Base-by-base conservation (phyloP, 2,329 filamentous ascomycete species). In the Westerdykella sp. region DNA sequence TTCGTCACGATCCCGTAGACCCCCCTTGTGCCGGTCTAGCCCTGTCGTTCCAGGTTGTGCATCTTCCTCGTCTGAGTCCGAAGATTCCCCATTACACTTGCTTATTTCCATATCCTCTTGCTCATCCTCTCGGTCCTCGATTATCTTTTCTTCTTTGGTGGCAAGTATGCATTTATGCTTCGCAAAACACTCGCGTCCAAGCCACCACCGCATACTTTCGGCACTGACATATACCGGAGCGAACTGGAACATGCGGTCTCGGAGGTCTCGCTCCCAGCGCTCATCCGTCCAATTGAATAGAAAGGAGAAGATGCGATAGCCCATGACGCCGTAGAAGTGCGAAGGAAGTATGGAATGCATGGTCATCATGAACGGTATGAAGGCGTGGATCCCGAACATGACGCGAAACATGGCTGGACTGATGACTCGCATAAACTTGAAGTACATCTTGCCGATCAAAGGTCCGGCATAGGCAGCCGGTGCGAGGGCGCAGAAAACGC, bases 161-260 rank as follows among this genome's bases (percentile, higher is more conserved):
- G 86, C 78, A 6, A 96, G 72, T 40, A 96, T 94, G 60, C 90
- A 96, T 62, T 86, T 87, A 57, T 95, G 87, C 55, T 76, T 81
- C 21, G 80, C 84, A 58, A 95, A 96, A 54, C 89, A 89, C 55
- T 93, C 87, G 4, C 83, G 73, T 0, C 90, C 91, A 0, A 96
- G 76, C 91, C 91, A 96, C 91, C 91, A 97, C 5, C 87, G 77
- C 87, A 96, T 95, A 45, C 82, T 84, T 69, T 96, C 89, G 1
- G 87, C 79, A 54, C 83, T 88, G 40, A 96, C 87, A 57, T 94
- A 95, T 0, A 95, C 87, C 1, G 91, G 91, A 0, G 88, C 82
- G 53, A 95, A 96, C 57, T 93, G 87, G 64, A 97, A 96, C 77
- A 94, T 84, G 34, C 91, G 82, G 60, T 87, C 72, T 45, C 86